Percentiles rank a stretch among this genome's conserved stretches.
phyloP scores from a whole-genome alignment of 345 rosid species.

The Linum tenue region DNA sequence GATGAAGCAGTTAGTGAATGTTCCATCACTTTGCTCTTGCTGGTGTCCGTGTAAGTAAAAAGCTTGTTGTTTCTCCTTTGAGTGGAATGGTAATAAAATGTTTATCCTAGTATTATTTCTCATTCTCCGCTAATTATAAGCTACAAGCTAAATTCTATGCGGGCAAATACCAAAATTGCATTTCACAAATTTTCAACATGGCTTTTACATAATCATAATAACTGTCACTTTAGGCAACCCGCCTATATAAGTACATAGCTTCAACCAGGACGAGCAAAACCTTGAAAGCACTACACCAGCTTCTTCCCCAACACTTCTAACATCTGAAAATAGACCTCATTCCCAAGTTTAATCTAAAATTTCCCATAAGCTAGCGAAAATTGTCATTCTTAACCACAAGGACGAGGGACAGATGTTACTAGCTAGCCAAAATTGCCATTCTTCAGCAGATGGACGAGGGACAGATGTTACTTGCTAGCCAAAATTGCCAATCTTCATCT shows the following conservation, averaged over 20 bases:
- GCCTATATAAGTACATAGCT: background rate
- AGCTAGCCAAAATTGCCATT: slow-evolving; percentile 7
- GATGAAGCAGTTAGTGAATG: slow-evolving; percentile 12
- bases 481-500: slow-evolving; percentile 9
- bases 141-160: no score
- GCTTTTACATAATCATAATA: no score
- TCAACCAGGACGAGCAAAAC: background rate
- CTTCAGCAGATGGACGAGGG: background rate
- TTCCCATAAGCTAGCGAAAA: slow-evolving; percentile 11
- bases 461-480: background rate
- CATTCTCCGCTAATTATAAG: background rate
- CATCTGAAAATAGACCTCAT: slow-evolving; percentile 3
- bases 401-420: background rate
- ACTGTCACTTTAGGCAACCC: slow-evolving; percentile 1
- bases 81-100: background rate
- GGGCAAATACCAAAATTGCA: no score
- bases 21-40: background rate
- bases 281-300: slow-evolving; percentile 8
- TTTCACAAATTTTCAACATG: no score
- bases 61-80: background rate
- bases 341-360: slow-evolving; percentile 8
- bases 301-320: slow-evolving; percentile 3
- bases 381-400: background rate
- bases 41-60: background rate
- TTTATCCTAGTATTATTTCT: background rate